Evolutionary conservation across 164 flowering plant species (phyloP).

Genomic region (Euptelea pleiosperma): DNA sequence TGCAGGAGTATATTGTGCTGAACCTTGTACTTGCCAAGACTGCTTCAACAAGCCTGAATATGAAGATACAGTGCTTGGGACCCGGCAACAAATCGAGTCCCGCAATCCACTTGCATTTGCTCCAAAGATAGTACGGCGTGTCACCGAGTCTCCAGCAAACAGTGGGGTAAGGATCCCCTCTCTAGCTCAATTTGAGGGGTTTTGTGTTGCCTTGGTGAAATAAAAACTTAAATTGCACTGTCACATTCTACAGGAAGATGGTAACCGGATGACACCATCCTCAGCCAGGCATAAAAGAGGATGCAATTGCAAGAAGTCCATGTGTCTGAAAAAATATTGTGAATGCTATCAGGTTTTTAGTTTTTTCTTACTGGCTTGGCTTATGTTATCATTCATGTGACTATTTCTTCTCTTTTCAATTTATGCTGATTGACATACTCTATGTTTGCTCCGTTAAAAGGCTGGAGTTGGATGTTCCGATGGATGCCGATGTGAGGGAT

Average conservation of each 20-base stretch:
- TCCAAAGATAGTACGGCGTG: slow-evolving; percentile 52
- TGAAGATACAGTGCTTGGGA: slow-evolving; percentile 59
- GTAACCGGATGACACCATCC: slow-evolving; percentile 40
- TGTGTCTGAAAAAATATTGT: slow-evolving; percentile 79
- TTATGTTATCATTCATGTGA: neutral
- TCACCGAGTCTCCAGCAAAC: slow-evolving; percentile 26
- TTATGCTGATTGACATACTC: slow-evolving; percentile 10
- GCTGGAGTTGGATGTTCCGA: slow-evolving; percentile 68
- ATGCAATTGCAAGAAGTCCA: slow-evolving; percentile 88
- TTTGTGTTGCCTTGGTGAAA: neutral
- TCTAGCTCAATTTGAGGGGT: neutral
- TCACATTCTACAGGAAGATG: slow-evolving; percentile 41
- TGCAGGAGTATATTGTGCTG: slow-evolving; percentile 72
- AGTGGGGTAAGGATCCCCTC: slow-evolving; percentile 29
- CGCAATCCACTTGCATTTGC: slow-evolving; percentile 86
- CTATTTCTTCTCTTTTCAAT: neutral
- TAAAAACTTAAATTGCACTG: neutral
- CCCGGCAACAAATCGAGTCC: slow-evolving; percentile 61
- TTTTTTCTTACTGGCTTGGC: neutral
- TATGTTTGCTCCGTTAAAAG: slow-evolving; percentile 24
- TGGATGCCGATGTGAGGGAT: slow-evolving; percentile 37
- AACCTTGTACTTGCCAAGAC: slow-evolving; percentile 67
- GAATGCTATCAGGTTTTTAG: slow-evolving; percentile 81
- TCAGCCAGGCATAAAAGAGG: slow-evolving; percentile 81
- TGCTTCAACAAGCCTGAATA: slow-evolving; percentile 70